Evolutionary conservation across 495 filamentous ascomycete species (phyloP).

Genomic region (Trichodelitschia bisporula): DNA sequence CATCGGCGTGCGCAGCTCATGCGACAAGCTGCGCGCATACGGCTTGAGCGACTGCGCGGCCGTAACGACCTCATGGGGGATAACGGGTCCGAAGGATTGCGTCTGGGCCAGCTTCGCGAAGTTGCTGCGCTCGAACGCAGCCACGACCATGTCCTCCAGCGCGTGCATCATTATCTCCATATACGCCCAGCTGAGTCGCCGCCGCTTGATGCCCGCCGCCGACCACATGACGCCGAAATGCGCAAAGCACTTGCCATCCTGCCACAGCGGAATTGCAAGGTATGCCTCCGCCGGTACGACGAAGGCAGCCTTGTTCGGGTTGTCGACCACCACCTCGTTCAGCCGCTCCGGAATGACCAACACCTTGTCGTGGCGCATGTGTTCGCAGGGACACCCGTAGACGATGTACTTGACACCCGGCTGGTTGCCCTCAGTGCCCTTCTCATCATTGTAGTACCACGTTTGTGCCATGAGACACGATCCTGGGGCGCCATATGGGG

Average conservation of each 20-base stretch:
- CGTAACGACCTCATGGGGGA: conserved; percentile 25
- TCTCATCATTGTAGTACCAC: conserved; percentile 41
- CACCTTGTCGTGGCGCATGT: conserved; percentile 54
- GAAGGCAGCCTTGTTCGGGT: conserved; percentile 32
- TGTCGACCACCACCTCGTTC: conserved; percentile 29
- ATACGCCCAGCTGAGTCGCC: conserved; percentile 39
- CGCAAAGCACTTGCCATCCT: conserved; percentile 42
- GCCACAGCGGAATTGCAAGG: conserved; percentile 46
- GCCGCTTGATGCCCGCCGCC: conserved; percentile 28
- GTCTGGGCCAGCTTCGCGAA: conserved; percentile 10
- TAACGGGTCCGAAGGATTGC: conserved; percentile 14
- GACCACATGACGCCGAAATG: conserved; percentile 62
- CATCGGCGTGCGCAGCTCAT: conserved; percentile 65
- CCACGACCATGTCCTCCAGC: conserved; percentile 46
- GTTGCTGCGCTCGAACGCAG: conserved; percentile 25
- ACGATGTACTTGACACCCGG: conserved; percentile 39
- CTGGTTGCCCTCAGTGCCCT: conserved; percentile 25
- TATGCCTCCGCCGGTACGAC: conserved; percentile 42
- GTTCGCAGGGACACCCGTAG: conserved; percentile 34
- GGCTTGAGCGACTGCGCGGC: conserved; percentile 46
- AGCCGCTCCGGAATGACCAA: conserved; percentile 44
- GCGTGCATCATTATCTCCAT: conserved; percentile 50
- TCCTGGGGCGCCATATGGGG: conserved; percentile 27
- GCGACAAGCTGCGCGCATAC: conserved; percentile 54
- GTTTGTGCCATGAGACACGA: conserved; percentile 42